Base-by-base conservation (phyloP, 352 stramenopile genomes). In the Pythium dissotocum region DNA sequence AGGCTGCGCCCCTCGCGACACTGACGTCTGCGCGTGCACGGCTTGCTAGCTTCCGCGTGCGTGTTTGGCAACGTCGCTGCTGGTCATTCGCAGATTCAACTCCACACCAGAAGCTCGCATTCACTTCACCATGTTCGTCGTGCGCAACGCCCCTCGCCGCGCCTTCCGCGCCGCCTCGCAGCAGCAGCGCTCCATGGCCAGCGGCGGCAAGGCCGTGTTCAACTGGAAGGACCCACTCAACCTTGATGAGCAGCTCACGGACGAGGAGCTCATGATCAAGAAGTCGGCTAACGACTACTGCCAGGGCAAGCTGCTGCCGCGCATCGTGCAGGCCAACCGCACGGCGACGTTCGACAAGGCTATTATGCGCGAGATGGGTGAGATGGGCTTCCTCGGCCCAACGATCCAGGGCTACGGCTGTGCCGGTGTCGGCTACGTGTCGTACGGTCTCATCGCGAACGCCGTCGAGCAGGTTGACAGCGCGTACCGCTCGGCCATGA, bases 391-490 rank as follows among this genome's bases (percentile, higher is more conserved):
- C 53, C 76, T 99, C 2, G 97, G 97, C 64, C 78, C 91, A 6
- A 99, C 96, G 9, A 94, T 99, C 56, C 60, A 97, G 59, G 88
- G 90, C 35, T 99, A 99, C 82, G 97, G 97, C 56, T 98, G 97
- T 60, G 77, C 90, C 9, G 96, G 95, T 16, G 81, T 99, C 35
- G 89, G 89, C 35, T 99, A 99, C 77, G 97, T 99, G 24, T 94
- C 90, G 30, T 99, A 99, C 73, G 97, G 97, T 14, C 74, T 99
- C 13, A 98, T 99, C 58, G 95, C 97, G 10, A 97, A 97, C 21
- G 97, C 98, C 42, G 94, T 99, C 18, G 97, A 99, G 83, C 69
- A 90, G 77, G 85, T 99, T 4, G 97, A 99, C 85, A 99, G 93
- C 36, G 89, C 87, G 10, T 99, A 99, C 82, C 85, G 97, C 26